These are phyloP conservation scores for Panus rudis DNA, from an alignment of 768 basidiomycete species.

Conservation along the genomic window DNA sequence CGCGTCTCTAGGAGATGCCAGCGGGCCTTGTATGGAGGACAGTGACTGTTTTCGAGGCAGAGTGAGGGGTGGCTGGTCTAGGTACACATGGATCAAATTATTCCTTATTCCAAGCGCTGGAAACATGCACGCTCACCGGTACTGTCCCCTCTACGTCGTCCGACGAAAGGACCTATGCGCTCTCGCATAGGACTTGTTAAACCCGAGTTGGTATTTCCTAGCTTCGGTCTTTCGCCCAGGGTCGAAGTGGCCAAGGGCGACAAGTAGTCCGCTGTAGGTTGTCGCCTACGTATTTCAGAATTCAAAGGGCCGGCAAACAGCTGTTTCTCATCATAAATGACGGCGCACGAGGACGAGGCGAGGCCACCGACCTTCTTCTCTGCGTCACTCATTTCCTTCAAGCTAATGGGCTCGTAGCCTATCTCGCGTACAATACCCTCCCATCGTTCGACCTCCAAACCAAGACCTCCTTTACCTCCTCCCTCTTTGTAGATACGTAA, in stretches of 20 bases:
- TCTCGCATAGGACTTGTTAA: constrained; percentile 54
- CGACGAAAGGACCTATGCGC: constrained; percentile 51
- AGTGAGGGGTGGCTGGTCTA: constrained; percentile 53
- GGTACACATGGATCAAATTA: constrained; percentile 6
- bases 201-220: constrained; percentile 40
- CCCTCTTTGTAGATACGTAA: constrained; percentile 79
- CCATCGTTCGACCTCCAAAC: constrained; percentile 83
- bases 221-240: constrained; percentile 50
- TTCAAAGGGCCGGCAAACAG: constrained; percentile 78
- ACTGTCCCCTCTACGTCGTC: constrained; percentile 63
- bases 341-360: constrained; percentile 9
- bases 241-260: constrained; percentile 48
- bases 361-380: constrained; percentile 73
- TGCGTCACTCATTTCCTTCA: constrained; percentile 73
- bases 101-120: neutral
- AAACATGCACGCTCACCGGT: constrained; percentile 29
- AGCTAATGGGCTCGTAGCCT: constrained; percentile 60
- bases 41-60: constrained; percentile 65
- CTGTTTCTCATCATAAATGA: constrained; percentile 30
- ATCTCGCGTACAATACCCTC: constrained; percentile 81
- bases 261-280: constrained; percentile 65
- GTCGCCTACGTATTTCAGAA: constrained; percentile 78
- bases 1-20: constrained; percentile 51
- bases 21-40: constrained; percentile 50
- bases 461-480: constrained; percentile 64